These are phyloP conservation scores for Dipteronia dyeriana DNA, from an alignment of 345 rosid genomes.

Conservation along the genomic window DNA sequence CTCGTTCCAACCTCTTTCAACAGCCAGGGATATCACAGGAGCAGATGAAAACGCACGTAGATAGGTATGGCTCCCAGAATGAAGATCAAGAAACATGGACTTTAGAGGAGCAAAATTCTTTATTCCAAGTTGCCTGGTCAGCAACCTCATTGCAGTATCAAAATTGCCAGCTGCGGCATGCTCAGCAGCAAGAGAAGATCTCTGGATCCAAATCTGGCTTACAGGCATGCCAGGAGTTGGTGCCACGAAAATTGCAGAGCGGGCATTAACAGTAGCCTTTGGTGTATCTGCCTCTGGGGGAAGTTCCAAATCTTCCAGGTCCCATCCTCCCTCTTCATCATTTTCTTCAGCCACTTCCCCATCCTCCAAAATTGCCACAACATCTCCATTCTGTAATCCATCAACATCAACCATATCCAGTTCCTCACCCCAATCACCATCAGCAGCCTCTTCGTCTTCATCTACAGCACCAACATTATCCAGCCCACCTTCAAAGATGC, in stretches of 20 bases:
- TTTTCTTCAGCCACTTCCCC: constrained; percentile 69
- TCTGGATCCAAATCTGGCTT: constrained; percentile 85
- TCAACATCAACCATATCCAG: constrained; percentile 72
- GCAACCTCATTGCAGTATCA: constrained; percentile 90
- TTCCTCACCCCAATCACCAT: constrained; percentile 87
- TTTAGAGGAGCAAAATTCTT: constrained; percentile 71
- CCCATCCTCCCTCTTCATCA: constrained; percentile 91
- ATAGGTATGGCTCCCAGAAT: constrained; percentile 77
- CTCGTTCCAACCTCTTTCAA: constrained; percentile 85
- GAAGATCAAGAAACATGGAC: constrained; percentile 74
- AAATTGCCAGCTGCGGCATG: constrained; percentile 93
- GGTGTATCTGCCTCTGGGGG: constrained; percentile 90
- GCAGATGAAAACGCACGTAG: constrained; percentile 76
- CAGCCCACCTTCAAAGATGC: constrained; percentile 90
- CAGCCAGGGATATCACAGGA: constrained; percentile 76
- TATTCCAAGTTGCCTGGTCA: constrained; percentile 88
- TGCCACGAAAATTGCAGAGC: constrained; percentile 71
- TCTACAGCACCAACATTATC: constrained; percentile 55
- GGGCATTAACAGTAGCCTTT: constrained; percentile 53
- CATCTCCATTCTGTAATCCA: constrained; percentile 64
- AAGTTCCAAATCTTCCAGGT: constrained; percentile 84
- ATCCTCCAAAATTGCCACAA: constrained; percentile 54
- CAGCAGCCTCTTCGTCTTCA: constrained; percentile 75
- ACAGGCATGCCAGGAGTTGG: constrained; percentile 91
- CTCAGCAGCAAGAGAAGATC: constrained; percentile 89